Evolutionary conservation across 306 rosid species (phyloP).

Genomic region (Dryas octopetala): DNA sequence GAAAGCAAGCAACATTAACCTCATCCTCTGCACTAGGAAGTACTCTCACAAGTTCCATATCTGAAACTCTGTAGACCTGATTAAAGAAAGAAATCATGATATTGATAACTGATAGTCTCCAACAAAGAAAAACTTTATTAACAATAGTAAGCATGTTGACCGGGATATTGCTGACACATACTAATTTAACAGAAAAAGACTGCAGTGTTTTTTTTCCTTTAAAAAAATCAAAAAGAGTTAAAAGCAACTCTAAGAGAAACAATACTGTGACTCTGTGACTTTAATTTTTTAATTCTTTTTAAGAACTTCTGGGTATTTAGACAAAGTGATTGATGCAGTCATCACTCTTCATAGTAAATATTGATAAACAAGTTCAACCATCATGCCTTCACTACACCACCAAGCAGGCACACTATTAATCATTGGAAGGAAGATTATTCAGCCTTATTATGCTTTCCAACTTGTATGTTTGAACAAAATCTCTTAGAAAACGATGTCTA

Average conservation of each 20-base stretch:
- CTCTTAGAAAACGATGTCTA: too few relatives aligned
- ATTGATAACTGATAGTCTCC: not conserved
- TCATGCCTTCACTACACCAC: not conserved
- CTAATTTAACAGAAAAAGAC: not conserved
- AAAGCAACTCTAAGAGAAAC: too few relatives aligned
- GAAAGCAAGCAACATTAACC: conserved; percentile 99
- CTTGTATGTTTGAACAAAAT: not conserved
- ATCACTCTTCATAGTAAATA: not conserved
- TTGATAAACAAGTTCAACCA: not conserved
- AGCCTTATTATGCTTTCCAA: not conserved
- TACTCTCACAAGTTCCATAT: conserved; percentile 95
- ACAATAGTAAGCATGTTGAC: not conserved
- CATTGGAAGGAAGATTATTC: not conserved
- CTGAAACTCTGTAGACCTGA: conserved; percentile 92
- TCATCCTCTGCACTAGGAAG: conserved; percentile 99
- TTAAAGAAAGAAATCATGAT: conserved; percentile 15
- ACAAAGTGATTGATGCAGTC: not conserved
- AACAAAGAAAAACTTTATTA: not conserved
- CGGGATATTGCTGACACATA: not conserved
- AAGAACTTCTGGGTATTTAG: too few relatives aligned
- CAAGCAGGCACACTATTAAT: not conserved
- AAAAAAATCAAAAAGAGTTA: not conserved
- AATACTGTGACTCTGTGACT: too few relatives aligned
- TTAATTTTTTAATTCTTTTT: too few relatives aligned
- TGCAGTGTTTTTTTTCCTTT: not conserved